Base-by-base conservation (phyloP, 2,329 filamentous ascomycete genomes). In the Botryotinia globosa region DNA sequence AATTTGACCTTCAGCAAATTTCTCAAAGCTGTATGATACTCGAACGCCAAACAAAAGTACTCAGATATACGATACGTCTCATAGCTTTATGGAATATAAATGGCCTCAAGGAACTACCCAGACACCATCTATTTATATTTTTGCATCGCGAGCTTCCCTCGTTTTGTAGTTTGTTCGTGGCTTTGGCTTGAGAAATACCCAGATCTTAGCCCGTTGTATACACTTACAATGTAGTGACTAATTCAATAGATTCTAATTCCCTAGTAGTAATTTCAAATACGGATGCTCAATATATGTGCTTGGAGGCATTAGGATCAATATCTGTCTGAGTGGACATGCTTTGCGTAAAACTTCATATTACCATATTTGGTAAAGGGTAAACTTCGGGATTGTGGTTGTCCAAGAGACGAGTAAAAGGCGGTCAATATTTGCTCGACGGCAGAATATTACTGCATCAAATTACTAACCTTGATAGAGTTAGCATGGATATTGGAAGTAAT, bases 311-410 rank as follows among this genome's bases (percentile, higher is more conserved):
- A 56, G 14, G 34, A 56, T 56, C 34, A 42, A 56, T 42, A 44
- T 22, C 18, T 7, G 9, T 56, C n/a, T 56, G 25, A 29, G 9
- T 56, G 48, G 18, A 22, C 20, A 29, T 32, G 34, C 34, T 42
- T 39, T 32, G 51, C 54, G 34, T 34, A 56, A 67, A 56, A 67
- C 64, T 67, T 67, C 64, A 67, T 1, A 42, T 67, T 54, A 7
- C 63, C 63, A 39, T 32, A 56, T 68, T 58, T 42, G 39, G 20
- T 42, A 18, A 29, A 12, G 70, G 70, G 14, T 68, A 56, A 72
- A 61, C 32, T 29, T 45, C 63, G 54, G 70, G 29, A 16, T 56
- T 3, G 1, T 48, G 29, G 72, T 73, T 72, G 63, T 39, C 62
- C 12, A 37, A 56, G 69, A 34, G 34, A 73, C 58, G 29, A 12